A percentile compares a stretch with the other conserved stretches of the same genome.
These are phyloP conservation scores for Claviceps pazoutovae DNA, from an alignment of 2,329 filamentous ascomycete genomes.

Conservation along the genomic window DNA sequence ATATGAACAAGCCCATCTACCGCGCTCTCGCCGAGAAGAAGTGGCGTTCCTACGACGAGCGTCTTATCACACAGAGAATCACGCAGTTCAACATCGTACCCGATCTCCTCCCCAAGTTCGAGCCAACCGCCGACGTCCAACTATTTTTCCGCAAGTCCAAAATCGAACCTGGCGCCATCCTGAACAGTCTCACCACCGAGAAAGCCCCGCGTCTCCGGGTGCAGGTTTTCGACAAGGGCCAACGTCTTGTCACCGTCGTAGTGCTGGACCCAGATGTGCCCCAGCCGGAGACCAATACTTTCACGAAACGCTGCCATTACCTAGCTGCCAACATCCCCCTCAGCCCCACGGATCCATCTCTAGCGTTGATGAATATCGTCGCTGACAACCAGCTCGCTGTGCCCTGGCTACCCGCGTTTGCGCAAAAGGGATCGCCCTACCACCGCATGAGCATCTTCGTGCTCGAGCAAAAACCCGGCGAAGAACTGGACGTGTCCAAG, in stretches of 20 bases:
- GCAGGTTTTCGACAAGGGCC: constrained; percentile 70
- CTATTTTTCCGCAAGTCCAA: constrained; percentile 62
- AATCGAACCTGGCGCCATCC: constrained; percentile 62
- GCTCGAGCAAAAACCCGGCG: constrained; percentile 58
- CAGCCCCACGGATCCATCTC: constrained; percentile 36
- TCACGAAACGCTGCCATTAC: constrained; percentile 74
- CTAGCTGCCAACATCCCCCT: constrained; percentile 55
- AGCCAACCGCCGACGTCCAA: constrained; percentile 66
- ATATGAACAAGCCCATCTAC: constrained; percentile 96
- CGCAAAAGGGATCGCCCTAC: constrained; percentile 82
- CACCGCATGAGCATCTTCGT: constrained; percentile 78
- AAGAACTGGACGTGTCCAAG: constrained; percentile 40
- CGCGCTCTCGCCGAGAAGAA: constrained; percentile 74
- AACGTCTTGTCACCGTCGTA: constrained; percentile 70
- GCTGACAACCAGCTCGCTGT: constrained; percentile 52
- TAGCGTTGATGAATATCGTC: constrained; percentile 51
- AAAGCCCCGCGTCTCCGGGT: constrained; percentile 61
- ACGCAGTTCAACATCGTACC: constrained; percentile 76
- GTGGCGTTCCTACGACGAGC: constrained; percentile 74
- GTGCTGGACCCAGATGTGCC: constrained; percentile 89
- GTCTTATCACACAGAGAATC: constrained; percentile 72
- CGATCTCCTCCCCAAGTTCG: constrained; percentile 69
- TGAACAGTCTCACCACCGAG: constrained; percentile 63
- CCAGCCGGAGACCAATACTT: constrained; percentile 58
- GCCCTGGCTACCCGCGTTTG: constrained; percentile 74